Evolutionary conservation across 306 rosid species (phyloP), one percentile per base, ranked within the genome.

Genomic region (Rubus parviflorus): DNA sequence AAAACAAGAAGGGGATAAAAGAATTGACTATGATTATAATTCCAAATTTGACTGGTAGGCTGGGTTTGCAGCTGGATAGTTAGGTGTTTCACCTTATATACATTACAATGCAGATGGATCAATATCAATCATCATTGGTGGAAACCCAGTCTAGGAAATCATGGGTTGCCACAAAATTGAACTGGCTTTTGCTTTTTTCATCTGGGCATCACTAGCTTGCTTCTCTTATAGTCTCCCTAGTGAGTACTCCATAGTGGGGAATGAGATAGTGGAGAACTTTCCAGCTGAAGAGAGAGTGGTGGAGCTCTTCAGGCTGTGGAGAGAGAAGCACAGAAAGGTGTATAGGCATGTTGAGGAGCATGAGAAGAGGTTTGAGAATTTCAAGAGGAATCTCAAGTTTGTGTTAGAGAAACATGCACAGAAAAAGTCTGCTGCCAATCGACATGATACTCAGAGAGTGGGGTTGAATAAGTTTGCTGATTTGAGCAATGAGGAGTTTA

Each of bases 391-490:
- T 30, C 74, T 92, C 79, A 90, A 77, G 30, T 86, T 82, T 68
- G 80, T 92, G 3, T n/a, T 82, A 42, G 89, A 87, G 81, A 86
- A 78, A 83, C 90, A 87, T 72, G 82, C 86, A 42, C 52, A 65
- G 86, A 77, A 42, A 73, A 73, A 37, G 42, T 82, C 53, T 23
- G 25, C 85, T 8, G 63, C 81, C 6, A 68, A 47, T 6, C 74
- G 74, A 0, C 86, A 81, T 70, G 17, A 42, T 46, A 73, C 68
- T 45, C 68, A 58, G 77, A 81, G 79, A 8, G 77, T 92, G 38
- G 94, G 97, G 46, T 68, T 90, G 86, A 93, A 89, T 81, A 72
- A 82, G 79, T 93, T 90, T 83, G 97, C 92, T 35, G 92, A 90
- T 70, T 66, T 89, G 92, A 93, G 90, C 80, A 93, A 90, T 79